Base-by-base conservation (phyloP, 2,329 filamentous ascomycete species). In the Curvularia eragrostidis region DNA sequence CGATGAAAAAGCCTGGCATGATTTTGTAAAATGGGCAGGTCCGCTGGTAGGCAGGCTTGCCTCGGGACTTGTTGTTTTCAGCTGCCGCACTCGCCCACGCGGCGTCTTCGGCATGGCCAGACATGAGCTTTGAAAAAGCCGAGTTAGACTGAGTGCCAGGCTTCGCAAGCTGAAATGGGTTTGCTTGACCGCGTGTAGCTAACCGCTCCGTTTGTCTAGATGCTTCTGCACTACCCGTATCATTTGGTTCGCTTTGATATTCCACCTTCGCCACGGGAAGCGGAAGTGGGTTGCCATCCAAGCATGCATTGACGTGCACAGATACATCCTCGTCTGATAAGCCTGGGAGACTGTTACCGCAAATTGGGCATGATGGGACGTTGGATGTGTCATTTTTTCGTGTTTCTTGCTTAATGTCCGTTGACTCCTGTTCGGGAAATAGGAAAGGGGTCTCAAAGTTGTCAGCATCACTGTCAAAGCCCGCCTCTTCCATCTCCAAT, bases 1-100 rank as follows among this genome's bases (percentile, higher is more conserved):
- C 96, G 52, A 98, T 96, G 63, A 85, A 91, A 69, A 97, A 90
- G 0, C 92, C 93, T 0, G 94, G 93, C 79, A 99, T 89, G 63
- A 98, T 97, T 77, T 99, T 99, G 81, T 99, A 99, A 70, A 99
- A 99, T 0, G 95, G 95, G 71, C 95, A 99, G 0, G 92, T 97
- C 48, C 95, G 87, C 70, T 94, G 86, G 69, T 94, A 95, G 0
- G 93, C 89, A 18, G 90, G 91, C 72, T 92, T 95, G 21, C 95
- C 94, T 39, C 91, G 85, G 2, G 93, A 88, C 1, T 90, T 85
- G 26, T 85, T 80, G 73, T 97, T 93, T 1, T 90, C 84, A 1
- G 91, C 90, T 0, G 94, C 93, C 12, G 95, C 95, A 34, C 86
- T 87, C 1, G 90, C 88, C 95, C 95, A 99, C 1, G 95, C 95